Evolutionary conservation across 768 basidiomycete genomes (phyloP), one percentile per base, ranked within the genome.

Genomic region (Fomitopsis serialis): DNA sequence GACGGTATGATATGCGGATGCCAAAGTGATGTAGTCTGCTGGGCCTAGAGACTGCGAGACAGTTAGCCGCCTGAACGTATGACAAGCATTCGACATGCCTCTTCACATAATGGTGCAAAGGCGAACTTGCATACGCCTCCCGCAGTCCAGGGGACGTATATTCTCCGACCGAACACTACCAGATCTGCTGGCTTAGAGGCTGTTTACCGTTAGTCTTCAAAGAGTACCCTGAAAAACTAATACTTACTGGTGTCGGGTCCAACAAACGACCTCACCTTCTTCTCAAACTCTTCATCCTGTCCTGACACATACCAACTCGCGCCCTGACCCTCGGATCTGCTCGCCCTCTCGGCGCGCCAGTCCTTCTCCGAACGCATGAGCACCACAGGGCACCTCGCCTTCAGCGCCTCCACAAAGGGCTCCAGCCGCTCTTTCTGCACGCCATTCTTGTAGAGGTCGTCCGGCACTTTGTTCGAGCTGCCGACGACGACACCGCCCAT

Each of bases 11-110:
- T 72, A 84, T 2, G 69, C 70, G 0, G 74, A 74, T 0, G 80
- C 76, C 10, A 84, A 62, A 6, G 80, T 75, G 48, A 84, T 68
- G 64, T 81, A 83, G 64, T 84, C 80, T 2, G 81, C 81, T 4
- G 79, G 72, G 0, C 80, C 81, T 2, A 83, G 68, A 0, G 77
- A 72, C 70, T 75, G 56, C 15, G n/a, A n/a, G n/a, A n/a, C n/a
- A n/a, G n/a, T n/a, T n/a, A n/a, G n/a, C n/a, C n/a, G n/a, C n/a
- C n/a, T n/a, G n/a, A n/a, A n/a, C n/a, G n/a, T n/a, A n/a, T n/a
- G n/a, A n/a, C n/a, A n/a, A n/a, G n/a, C n/a, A n/a, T n/a, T n/a
- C n/a, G n/a, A n/a, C n/a, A n/a, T 48, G 68, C 71, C 59, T 68
- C 66, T 32, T 72, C 72, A 57, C 81, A 83, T 1, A 82, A 70